Evolutionary conservation across 1,139 yeast species (phyloP).

Genomic region (Geotrichum fermentans): DNA sequence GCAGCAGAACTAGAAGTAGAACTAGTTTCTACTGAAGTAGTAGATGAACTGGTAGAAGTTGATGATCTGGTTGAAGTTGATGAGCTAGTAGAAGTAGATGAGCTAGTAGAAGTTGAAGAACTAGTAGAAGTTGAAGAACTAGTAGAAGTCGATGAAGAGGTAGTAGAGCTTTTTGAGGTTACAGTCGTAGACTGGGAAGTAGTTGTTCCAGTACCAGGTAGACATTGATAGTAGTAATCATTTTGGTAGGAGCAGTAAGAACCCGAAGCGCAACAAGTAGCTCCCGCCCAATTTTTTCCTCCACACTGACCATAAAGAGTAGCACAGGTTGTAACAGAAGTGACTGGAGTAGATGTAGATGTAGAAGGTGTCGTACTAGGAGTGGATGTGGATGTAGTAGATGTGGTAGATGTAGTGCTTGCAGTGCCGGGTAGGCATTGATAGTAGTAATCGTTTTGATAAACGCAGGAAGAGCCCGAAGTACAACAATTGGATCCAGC

Average conservation of each 20-base stretch:
- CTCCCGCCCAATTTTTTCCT: slow-evolving; percentile 10
- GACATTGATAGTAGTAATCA: slow-evolving; percentile 15
- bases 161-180: no score
- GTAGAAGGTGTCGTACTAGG: no score
- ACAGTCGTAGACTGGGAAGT: no score
- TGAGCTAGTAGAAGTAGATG: not conserved
- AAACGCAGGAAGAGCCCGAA: slow-evolving; percentile 13
- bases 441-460: slow-evolving; percentile 15
- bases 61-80: not conserved
- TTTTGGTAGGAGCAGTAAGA: not conserved
- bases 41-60: not conserved
- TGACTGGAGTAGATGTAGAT: no score
- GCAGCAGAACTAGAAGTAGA: not conserved
- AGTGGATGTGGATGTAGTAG: no score
- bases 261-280: slow-evolving; percentile 15
- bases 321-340: slow-evolving; percentile 2
- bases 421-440: slow-evolving; percentile 17
- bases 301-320: slow-evolving; percentile 18
- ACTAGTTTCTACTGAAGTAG: no score
- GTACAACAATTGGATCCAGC: slow-evolving; percentile 20
- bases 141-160: no score
- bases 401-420: no score
- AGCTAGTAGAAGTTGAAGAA: not conserved
- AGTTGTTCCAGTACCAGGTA: slow-evolving; percentile 10
- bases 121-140: no score